Conservation (phyloP, 768 basidiomycete genomes). For the Tulasnella sp. region DNA sequence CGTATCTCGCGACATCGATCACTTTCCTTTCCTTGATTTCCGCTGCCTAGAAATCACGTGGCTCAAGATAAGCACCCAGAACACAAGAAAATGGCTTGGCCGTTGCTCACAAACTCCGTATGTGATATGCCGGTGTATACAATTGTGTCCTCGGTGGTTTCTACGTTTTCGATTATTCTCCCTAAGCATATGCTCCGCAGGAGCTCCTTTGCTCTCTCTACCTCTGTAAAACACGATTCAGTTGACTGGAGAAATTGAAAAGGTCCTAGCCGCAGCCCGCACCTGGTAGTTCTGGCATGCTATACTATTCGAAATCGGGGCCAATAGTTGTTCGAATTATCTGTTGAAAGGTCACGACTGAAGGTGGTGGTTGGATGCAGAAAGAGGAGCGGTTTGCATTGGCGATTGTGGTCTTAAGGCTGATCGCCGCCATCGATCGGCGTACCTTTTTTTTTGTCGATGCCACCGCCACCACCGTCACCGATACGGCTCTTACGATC, state of each 20-base stretch:
- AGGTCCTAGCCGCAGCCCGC: too few species aligned
- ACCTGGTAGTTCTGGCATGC: constrained; percentile 11
- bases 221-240: constrained; percentile 36
- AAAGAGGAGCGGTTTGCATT: not conserved
- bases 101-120: constrained; percentile 46
- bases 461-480: not conserved
- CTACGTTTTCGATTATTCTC: constrained; percentile 44
- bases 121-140: constrained; percentile 50
- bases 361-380: not conserved
- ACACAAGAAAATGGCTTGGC: constrained; percentile 14
- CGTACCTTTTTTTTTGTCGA: constrained; percentile 18
- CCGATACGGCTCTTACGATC: constrained; percentile 56
- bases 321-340: not conserved
- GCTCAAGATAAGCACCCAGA: constrained; percentile 11
- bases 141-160: constrained; percentile 47
- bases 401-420: not conserved
- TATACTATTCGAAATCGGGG: not conserved
- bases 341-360: not conserved
- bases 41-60: constrained; percentile 32
- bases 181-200: constrained; percentile 42
- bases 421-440: not conserved
- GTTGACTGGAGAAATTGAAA: not conserved
- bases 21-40: constrained; percentile 35
- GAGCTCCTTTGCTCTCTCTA: constrained; percentile 52
- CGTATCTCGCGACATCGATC: constrained; percentile 26